A percentile compares a stretch with the other conserved stretches of the same genome.
phyloP scores from a whole-genome alignment of 2,329 filamentous ascomycete species.

The Alternaria infectoria region DNA sequence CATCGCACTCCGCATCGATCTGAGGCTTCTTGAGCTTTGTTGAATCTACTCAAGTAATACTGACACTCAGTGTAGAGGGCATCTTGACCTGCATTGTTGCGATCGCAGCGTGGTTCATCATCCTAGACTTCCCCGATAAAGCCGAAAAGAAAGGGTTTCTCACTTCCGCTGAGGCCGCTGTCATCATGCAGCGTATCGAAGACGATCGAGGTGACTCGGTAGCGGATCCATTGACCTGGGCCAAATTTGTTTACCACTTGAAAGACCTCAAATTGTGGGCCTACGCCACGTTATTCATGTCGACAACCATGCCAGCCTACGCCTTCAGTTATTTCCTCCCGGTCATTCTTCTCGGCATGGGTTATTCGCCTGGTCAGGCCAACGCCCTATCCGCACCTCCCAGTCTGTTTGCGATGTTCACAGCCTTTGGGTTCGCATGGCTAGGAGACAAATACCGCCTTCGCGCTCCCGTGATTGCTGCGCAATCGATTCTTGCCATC shows the following conservation, averaged over 20 bases:
- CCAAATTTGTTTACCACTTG: slow-evolving; percentile 24
- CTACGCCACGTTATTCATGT: slow-evolving; percentile 32
- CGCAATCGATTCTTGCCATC: slow-evolving; percentile 25
- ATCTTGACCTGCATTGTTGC: slow-evolving; percentile 34
- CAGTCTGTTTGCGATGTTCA: slow-evolving; percentile 26
- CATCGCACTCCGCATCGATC: background rate
- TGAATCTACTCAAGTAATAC: background rate
- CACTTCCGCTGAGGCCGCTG: slow-evolving; percentile 20
- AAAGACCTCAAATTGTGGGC: slow-evolving; percentile 32
- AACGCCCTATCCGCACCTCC: slow-evolving; percentile 35
- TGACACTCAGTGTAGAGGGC: slow-evolving; percentile 36
- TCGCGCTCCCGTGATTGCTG: slow-evolving; percentile 31
- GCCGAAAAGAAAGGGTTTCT: slow-evolving; percentile 32
- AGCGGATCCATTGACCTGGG: slow-evolving; percentile 27
- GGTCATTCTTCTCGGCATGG: slow-evolving; percentile 35
- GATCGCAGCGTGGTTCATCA: slow-evolving; percentile 33
- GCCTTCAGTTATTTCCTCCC: slow-evolving; percentile 37
- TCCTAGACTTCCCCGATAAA: slow-evolving; percentile 38
- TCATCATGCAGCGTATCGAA: slow-evolving; percentile 29
- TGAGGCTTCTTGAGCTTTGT: background rate
- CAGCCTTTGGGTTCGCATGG: slow-evolving; percentile 33
- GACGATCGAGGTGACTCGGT: slow-evolving; percentile 34
- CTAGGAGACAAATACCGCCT: slow-evolving; percentile 32
- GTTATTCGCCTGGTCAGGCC: slow-evolving; percentile 20
- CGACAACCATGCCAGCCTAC: slow-evolving; percentile 31